Conservation (phyloP, 176 grass and related monocot genomes). For the Oryza australiensis region DNA sequence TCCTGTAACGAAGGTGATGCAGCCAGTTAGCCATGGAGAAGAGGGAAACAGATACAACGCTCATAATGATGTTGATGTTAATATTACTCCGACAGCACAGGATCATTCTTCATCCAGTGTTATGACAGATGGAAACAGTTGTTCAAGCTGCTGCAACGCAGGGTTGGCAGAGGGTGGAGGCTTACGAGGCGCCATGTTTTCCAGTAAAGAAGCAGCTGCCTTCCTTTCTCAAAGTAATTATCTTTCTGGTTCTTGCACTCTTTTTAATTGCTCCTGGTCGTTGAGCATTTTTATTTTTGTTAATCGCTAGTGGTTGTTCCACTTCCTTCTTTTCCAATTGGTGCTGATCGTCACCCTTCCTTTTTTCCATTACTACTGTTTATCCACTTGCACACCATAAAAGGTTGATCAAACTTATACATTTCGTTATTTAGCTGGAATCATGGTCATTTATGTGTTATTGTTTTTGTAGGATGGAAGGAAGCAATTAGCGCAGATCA, state of each 20-base stretch:
- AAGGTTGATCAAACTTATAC: neutral
- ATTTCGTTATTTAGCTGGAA: neutral
- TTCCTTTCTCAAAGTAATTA: constrained; percentile 82
- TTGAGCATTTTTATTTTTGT: neutral
- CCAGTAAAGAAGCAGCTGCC: constrained; percentile 49
- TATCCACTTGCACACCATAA: neutral
- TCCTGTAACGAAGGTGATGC: constrained; percentile 17
- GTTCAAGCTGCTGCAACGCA: constrained; percentile 9
- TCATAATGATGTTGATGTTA: neutral
- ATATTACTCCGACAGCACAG: neutral
- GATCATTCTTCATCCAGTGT: neutral
- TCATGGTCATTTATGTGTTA: constrained; percentile 5
- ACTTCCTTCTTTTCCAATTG: neutral
- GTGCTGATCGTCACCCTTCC: neutral
- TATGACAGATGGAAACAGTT: constrained; percentile 6
- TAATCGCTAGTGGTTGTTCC: neutral
- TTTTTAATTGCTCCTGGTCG: neutral
- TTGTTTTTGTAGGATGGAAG: constrained; percentile 64
- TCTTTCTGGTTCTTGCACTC: neutral
- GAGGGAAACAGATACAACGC: neutral
- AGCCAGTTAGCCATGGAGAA: constrained; percentile 20
- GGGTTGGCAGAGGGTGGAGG: constrained; percentile 22
- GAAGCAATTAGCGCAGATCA: constrained; percentile 62
- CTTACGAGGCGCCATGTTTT: constrained; percentile 32
- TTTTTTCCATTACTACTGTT: neutral